Evolutionary conservation across 257 asterid genomes (phyloP).

Genomic region (Ligustrum vulgare): DNA sequence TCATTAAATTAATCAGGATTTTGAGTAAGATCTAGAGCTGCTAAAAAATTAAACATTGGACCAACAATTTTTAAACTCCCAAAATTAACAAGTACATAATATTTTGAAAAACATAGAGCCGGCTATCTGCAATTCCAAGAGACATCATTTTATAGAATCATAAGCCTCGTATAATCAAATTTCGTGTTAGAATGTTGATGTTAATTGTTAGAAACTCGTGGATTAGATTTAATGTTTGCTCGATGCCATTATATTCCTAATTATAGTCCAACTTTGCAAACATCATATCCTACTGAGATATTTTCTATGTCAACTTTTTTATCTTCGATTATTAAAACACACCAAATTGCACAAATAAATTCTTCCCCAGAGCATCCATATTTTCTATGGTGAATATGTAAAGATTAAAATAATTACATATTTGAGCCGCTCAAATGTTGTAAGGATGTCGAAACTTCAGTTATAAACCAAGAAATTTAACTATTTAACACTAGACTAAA

Average conservation of each 20-base stretch:
- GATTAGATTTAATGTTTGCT: background rate
- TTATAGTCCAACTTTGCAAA: background rate
- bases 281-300: background rate
- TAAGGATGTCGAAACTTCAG: conserved; percentile 2
- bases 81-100: background rate
- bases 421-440: background rate
- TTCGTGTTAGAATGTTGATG: background rate
- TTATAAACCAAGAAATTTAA: background rate
- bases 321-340: background rate
- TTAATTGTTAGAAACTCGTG: background rate
- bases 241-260: background rate
- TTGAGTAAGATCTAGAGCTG: background rate
- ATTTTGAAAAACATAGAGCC: too few species aligned
- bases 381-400: background rate
- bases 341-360: background rate
- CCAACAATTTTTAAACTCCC: background rate
- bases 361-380: background rate
- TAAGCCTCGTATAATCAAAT: background rate
- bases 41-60: background rate
- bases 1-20: background rate
- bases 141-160: background rate
- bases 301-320: background rate
- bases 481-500: background rate
- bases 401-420: background rate
- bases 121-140: background rate